A percentile compares a stretch with the other conserved stretches of the same genome.
phyloP scores from a whole-genome alignment of 441 rosid species.

The Bruguiera hainesii region DNA sequence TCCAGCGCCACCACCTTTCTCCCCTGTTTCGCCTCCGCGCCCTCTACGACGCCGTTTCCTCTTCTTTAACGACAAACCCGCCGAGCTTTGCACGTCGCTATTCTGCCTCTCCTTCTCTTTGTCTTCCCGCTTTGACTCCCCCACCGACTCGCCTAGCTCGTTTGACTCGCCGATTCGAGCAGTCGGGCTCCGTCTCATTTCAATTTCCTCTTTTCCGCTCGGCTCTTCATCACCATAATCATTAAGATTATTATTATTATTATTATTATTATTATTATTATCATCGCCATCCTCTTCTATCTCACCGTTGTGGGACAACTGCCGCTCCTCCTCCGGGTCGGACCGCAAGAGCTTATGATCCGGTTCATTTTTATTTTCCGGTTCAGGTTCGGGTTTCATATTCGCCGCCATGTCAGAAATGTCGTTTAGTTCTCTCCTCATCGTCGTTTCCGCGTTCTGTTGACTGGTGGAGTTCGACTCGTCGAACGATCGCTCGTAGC shows the following conservation, averaged over 20 bases:
- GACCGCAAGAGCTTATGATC: conserved; percentile 21
- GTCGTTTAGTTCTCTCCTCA: conserved; percentile 28
- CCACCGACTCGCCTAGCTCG: conserved; percentile 31
- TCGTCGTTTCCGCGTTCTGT: conserved; percentile 32
- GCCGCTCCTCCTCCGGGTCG: conserved; percentile 22
- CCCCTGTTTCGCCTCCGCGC: not conserved
- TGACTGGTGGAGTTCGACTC: conserved; percentile 52
- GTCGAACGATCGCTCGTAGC: conserved; percentile 42
- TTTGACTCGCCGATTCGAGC: conserved; percentile 22
- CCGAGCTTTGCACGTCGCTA: conserved; percentile 51
- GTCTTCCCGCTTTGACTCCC: conserved; percentile 36
- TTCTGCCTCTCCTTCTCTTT: conserved; percentile 25
- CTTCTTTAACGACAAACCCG: conserved; percentile 34
- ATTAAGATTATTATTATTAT: not conserved
- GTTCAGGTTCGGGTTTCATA: conserved; percentile 25
- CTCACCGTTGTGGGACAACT: conserved; percentile 31
- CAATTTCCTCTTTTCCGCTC: conserved; percentile 2
- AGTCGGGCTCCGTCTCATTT: conserved; percentile 14
- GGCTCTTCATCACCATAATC: too few relatives aligned
- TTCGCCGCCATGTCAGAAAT: conserved; percentile 9
- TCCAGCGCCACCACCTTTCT: not conserved
- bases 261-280: not conserved
- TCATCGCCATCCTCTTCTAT: conserved; percentile 17
- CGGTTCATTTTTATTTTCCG: conserved; percentile 4
- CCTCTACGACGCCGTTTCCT: conserved; percentile 30